Evolutionary conservation across 352 stramenopile species (phyloP).

Genomic region (Hyphochytrium catenoides): DNA sequence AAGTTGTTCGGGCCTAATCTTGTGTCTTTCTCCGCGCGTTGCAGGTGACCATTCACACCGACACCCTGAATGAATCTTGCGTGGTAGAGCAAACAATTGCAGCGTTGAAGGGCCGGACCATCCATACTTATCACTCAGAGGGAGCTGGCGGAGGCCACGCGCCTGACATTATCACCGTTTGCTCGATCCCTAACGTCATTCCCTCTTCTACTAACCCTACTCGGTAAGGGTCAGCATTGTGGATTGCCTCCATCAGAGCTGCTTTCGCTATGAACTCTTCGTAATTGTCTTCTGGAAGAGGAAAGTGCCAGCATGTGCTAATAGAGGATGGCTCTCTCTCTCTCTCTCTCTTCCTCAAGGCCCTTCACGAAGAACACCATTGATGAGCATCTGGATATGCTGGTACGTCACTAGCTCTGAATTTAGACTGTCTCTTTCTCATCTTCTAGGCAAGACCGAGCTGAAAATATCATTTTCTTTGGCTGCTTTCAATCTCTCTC

Average conservation of each 20-base stretch:
- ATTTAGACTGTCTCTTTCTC: no score
- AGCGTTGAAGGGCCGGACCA: slow-evolving; percentile 83
- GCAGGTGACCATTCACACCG: slow-evolving; percentile 93
- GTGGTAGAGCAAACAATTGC: slow-evolving; percentile 84
- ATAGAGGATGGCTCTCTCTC: no score
- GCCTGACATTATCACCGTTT: slow-evolving; percentile 92
- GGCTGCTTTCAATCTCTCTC: not conserved
- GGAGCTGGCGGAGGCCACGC: slow-evolving; percentile 76
- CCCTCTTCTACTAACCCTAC: slow-evolving; percentile 91
- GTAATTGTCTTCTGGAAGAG: no score
- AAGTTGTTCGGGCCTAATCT: no score
- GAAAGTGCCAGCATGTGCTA: no score
- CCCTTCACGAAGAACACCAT: slow-evolving; percentile 92
- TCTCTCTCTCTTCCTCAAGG: no score
- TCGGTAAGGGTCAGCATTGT: no score
- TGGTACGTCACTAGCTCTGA: slow-evolving; percentile 23
- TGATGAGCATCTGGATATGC: slow-evolving; percentile 95
- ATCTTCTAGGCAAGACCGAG: no score
- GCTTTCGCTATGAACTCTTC: no score
- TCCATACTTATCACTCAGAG: slow-evolving; percentile 89
- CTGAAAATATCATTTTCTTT: not conserved
- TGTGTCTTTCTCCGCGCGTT: no score
- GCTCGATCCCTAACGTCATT: slow-evolving; percentile 72
- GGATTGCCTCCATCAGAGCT: no score
- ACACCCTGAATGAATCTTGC: slow-evolving; percentile 89